Evolutionary conservation across 352 stramenopile genomes (phyloP), one percentile per base, ranked within the genome.

Genomic region (Phytophthora pini): DNA sequence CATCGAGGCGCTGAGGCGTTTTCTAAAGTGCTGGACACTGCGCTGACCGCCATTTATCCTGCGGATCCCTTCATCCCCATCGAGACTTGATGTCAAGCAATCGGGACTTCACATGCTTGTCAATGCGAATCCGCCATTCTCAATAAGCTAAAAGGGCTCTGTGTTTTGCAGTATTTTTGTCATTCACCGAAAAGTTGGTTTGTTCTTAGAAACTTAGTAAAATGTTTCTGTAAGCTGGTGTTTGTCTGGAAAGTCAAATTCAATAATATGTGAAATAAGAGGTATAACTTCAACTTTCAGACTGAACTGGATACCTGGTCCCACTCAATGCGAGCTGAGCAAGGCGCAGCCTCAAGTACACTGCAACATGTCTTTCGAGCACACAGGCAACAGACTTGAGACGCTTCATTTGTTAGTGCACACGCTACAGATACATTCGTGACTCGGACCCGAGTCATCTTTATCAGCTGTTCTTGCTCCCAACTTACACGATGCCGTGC

Each of bases 351-450:
- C 24, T 26, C 29, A 34, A 11, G 29, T 10, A 34, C 29, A 34
- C 29, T 34, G 7, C 29, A 32, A 38, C 17, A 26, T 32, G 41
- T 24, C 43, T 54, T 43, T 15, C 39, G 39, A 45, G 40, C 40
- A 22, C 10, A 50, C 24, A 50, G 22, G 48, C 55, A 56, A 44
- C 43, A 55, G n/a, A 56, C 26, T 50, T 50, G 44, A 32, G 38
- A 65, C 38, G 48, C 47, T 68, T 68, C 61, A 68, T 68, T 68
- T 51, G 36, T 63, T 68, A 68, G 53, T 68, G 61, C 61, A 68
- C 53, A 70, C 62, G 49, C 62, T 66, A 66, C 62, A 70, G 49
- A 61, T 70, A 66, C 62, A 66, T 61, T 66, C 43, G 54, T 48
- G 58, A 57, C 46, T 36, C 26, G 22, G 27, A 32, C 44, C 38